These are phyloP conservation scores for Craterostigma plantagineum DNA, from an alignment of 257 asterid species.

Conservation along the genomic window DNA sequence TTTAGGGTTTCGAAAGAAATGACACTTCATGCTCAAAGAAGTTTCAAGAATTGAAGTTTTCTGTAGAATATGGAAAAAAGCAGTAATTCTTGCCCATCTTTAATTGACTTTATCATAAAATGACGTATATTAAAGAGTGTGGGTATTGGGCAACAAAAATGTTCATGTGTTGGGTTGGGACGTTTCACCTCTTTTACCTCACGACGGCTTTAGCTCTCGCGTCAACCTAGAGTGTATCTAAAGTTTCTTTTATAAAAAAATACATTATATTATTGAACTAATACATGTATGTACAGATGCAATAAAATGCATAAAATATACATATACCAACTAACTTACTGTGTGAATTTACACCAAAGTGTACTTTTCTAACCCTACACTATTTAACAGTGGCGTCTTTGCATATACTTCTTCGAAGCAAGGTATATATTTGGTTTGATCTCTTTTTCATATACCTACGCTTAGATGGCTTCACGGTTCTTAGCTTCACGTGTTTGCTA, in stretches of 20 bases:
- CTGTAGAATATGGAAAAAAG: too few species aligned
- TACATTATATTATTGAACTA: not conserved
- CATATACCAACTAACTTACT: slow-evolving; percentile 48
- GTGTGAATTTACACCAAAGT: slow-evolving; percentile 13
- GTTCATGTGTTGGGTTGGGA: slow-evolving; percentile 29
- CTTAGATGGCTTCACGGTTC: too few species aligned
- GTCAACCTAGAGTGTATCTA: slow-evolving; percentile 50
- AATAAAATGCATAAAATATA: not conserved
- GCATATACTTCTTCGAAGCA: slow-evolving; percentile 16
- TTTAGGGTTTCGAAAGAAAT: too few species aligned
- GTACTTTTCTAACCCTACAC: too few species aligned
- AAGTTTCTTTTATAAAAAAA: too few species aligned
- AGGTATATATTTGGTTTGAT: slow-evolving; percentile 9
- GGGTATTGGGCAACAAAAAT: slow-evolving; percentile 44
- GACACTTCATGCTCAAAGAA: too few species aligned
- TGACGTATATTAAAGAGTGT: slow-evolving; percentile 32
- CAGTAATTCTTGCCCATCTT: too few species aligned
- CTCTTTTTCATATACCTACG: slow-evolving; percentile 6
- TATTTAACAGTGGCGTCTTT: too few species aligned
- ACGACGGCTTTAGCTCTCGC: too few species aligned
- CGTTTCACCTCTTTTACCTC: slow-evolving; percentile 62
- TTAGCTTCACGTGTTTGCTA: too few species aligned
- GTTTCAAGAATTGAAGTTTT: too few species aligned
- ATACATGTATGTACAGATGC: too few species aligned
- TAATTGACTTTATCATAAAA: not conserved